These are phyloP conservation scores for Hypoxylon perforatum DNA, from an alignment of 495 filamentous ascomycete species.

Conservation along the genomic window DNA sequence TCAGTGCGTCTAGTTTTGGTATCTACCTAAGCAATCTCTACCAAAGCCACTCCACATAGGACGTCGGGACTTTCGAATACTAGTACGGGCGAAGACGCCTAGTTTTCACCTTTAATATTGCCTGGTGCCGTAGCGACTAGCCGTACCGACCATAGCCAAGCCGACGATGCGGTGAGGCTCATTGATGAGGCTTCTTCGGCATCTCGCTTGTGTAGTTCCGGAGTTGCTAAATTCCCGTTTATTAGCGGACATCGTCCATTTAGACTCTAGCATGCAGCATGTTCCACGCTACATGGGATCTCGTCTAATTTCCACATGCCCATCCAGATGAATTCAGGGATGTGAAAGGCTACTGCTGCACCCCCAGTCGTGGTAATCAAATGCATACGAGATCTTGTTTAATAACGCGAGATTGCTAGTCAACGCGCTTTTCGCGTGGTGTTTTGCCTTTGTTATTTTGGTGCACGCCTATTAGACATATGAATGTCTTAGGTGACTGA, in stretches of 20 bases:
- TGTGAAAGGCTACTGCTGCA: conserved; percentile 33
- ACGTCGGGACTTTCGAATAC: too few relatives aligned
- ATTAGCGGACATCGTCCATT: not conserved
- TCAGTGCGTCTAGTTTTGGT: too few relatives aligned
- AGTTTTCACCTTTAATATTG: conserved; percentile 6
- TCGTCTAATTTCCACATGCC: conserved; percentile 31
- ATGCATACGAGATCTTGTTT: conserved; percentile 38
- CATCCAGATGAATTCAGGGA: conserved; percentile 22
- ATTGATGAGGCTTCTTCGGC: conserved; percentile 15
- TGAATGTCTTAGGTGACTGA: too few relatives aligned
- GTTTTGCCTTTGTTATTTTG: not conserved
- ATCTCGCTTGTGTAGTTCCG: conserved; percentile 26
- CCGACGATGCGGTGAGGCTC: conserved; percentile 11
- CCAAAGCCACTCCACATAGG: too few relatives aligned
- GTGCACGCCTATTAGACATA: too few relatives aligned
- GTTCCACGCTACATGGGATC: not conserved
- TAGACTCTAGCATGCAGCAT: not conserved
- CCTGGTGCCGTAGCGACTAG: not conserved
- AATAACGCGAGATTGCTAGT: conserved; percentile 25
- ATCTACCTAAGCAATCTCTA: too few relatives aligned
- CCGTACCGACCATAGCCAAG: conserved; percentile 1
- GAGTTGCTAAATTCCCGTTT: conserved; percentile 15
- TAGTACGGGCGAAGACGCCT: not conserved
- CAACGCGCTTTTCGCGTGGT: not conserved
- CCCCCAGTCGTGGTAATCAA: conserved; percentile 26